Evolutionary conservation across 371 early-diverging fungal genomes (phyloP).

Genomic region (Thermomucor indicae-seudaticae): DNA sequence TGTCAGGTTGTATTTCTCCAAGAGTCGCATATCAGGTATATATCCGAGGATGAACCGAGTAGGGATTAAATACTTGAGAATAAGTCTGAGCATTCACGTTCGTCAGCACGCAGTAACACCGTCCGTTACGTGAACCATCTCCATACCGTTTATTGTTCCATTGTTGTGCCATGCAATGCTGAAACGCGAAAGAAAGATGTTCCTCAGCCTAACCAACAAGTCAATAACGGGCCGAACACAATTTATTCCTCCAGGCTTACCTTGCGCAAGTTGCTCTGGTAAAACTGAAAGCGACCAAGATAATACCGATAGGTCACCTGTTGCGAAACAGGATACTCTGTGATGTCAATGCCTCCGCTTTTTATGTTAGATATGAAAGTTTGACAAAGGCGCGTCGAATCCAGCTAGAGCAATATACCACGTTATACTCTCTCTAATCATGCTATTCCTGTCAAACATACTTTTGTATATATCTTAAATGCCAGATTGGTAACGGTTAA

Average conservation of each 20-base stretch:
- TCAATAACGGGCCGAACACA: not conserved
- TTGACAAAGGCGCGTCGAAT: conserved; percentile 38
- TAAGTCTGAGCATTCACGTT: conserved; percentile 20
- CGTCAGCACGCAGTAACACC: no score
- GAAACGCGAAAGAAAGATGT: conserved; percentile 46
- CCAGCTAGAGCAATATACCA: conserved; percentile 11
- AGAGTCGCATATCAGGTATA: conserved; percentile 27
- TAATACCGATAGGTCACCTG: conserved; percentile 59
- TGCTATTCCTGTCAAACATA: conserved; percentile 6
- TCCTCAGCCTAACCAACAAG: conserved; percentile 29
- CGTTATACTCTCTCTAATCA: not conserved
- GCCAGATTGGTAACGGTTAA: conserved; percentile 51
- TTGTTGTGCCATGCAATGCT: conserved; percentile 23
- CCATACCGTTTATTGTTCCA: conserved; percentile 35
- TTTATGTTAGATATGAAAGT: conserved; percentile 52
- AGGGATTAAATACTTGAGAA: conserved; percentile 48
- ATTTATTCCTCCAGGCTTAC: no score
- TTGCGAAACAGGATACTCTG: conserved; percentile 44
- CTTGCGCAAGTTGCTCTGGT: conserved; percentile 31
- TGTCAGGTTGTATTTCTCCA: conserved; percentile 31
- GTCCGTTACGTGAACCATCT: no score
- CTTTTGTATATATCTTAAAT: conserved; percentile 53
- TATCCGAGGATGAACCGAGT: conserved; percentile 48
- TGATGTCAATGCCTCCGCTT: conserved; percentile 34
- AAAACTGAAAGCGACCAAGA: conserved; percentile 49